Conservation (phyloP, 2,329 filamentous ascomycete genomes). For the Aspergillus neoniger region DNA sequence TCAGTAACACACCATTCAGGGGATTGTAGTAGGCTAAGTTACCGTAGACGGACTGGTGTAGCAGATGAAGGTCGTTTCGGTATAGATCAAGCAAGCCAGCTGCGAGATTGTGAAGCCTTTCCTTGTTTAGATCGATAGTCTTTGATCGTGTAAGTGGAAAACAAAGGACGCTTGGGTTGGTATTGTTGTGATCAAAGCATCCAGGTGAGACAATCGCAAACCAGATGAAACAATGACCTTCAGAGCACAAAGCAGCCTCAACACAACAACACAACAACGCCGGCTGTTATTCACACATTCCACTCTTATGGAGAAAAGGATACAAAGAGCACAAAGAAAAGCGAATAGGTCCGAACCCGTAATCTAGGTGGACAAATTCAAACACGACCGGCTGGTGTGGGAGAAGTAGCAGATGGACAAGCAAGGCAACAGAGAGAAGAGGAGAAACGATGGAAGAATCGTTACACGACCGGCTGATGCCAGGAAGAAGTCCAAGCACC, state of each 20-base stretch:
- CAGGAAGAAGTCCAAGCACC: background rate
- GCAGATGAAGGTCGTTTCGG: background rate
- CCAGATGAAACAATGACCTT: slow-evolving; percentile 15
- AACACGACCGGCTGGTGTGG: no score
- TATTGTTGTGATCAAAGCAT: slow-evolving; percentile 10
- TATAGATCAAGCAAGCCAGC: slow-evolving; percentile 15
- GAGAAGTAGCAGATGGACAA: background rate
- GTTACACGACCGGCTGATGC: background rate
- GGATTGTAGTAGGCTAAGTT: background rate
- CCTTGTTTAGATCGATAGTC: background rate
- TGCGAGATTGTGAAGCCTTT: background rate
- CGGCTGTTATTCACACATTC: slow-evolving; percentile 9
- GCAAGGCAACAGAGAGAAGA: background rate
- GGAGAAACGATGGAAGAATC: background rate
- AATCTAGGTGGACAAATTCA: background rate
- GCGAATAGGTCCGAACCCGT: background rate
- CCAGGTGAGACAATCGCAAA: slow-evolving; percentile 3
- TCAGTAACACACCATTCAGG: background rate
- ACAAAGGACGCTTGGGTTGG: slow-evolving; percentile 9
- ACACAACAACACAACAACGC: background rate
- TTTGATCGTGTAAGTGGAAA: background rate
- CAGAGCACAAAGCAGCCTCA: background rate
- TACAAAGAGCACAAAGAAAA: background rate
- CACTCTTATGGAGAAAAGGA: background rate
- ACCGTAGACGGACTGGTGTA: background rate